Base-by-base conservation (phyloP, 441 rosid species). In the Macaranga tanarius region DNA sequence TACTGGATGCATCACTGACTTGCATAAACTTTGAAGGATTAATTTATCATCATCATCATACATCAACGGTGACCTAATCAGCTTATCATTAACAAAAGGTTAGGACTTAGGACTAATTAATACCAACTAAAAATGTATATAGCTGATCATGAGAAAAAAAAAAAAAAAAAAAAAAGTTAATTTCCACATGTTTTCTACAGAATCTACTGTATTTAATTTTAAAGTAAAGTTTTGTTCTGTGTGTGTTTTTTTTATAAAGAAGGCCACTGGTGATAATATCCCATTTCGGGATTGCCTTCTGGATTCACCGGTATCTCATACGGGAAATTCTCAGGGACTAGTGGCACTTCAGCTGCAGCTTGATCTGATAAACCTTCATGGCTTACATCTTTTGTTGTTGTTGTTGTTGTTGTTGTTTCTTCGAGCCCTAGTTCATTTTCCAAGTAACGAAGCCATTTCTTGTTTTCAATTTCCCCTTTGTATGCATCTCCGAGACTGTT, bases 391-490 rank as follows among this genome's bases (percentile, higher is more conserved):
- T 7, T 75, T 40, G 38, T 31, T 31, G 2, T 31, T 31, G 38
- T 31, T 28, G 34, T 4, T 31, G 38, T 5, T 31, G 38, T 5
- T 31, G 66, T 75, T 31, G 75, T 77, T 65, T 65, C 77, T 68
- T 80, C 90, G 23, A 90, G 75, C 0, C 90, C 95, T 6, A 92
- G 90, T 75, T 92, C 97, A 54, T 51, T 85, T 77, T 90, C 96
- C 66, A 94, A 75, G 74, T 84, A 84, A 72, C 80, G 83, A 7
- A 88, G 70, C 99, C 99, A 94, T 64, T 80, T 80, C 65, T 62
- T 80, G 40, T 82, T 80, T 55, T 88, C 91, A 76, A 20, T 75
- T 38, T 69, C 62, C 28, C 31, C 76, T 47, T 69, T 44, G 34
- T 10, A 16, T 61, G 65, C 85, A 25, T 74, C 81, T 56, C 64